These are phyloP conservation scores for Paspalum notatum DNA, from an alignment of 176 grass and related monocot species.

Conservation along the genomic window DNA sequence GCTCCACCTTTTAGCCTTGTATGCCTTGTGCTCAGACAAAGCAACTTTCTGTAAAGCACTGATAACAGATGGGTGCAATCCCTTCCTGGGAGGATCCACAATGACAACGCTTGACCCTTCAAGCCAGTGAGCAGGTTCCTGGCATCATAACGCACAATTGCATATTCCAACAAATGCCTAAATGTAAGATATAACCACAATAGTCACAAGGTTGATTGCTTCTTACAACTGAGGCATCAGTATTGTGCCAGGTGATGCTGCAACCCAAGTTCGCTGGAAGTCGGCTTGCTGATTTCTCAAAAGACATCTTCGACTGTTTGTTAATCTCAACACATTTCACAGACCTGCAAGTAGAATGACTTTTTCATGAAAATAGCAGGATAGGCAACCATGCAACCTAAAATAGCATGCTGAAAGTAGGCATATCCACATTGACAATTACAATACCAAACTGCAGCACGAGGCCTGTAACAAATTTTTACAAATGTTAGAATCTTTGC, in stretches of 20 bases:
- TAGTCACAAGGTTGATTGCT: conserved; percentile 42
- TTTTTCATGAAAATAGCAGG: conserved; percentile 32
- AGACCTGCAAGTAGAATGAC: conserved; percentile 61
- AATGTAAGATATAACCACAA: conserved; percentile 29
- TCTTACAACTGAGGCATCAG: conserved; percentile 94
- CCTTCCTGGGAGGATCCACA: conserved; percentile 98
- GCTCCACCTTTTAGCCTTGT: conserved; percentile 64
- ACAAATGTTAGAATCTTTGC: not conserved
- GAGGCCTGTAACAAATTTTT: conserved; percentile 3
- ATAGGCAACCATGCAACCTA: conserved; percentile 22
- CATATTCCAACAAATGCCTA: conserved; percentile 39
- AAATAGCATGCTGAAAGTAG: conserved; percentile 23
- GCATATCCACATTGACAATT: not conserved
- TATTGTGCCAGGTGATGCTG: conserved; percentile 93
- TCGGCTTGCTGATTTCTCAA: conserved; percentile 86
- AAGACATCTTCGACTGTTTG: conserved; percentile 87
- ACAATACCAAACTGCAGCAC: not conserved
- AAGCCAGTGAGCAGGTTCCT: conserved; percentile 93
- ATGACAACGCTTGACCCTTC: conserved; percentile 80
- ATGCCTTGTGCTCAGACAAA: conserved; percentile 61
- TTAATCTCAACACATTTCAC: conserved; percentile 99
- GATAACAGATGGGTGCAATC: conserved; percentile 80
- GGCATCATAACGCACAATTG: conserved; percentile 39
- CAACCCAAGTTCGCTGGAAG: conserved; percentile 72
- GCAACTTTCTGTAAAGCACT: conserved; percentile 74